Evolutionary conservation across 176 grass and related monocot species (phyloP).

Genomic region (Bothriochloa decipiens): DNA sequence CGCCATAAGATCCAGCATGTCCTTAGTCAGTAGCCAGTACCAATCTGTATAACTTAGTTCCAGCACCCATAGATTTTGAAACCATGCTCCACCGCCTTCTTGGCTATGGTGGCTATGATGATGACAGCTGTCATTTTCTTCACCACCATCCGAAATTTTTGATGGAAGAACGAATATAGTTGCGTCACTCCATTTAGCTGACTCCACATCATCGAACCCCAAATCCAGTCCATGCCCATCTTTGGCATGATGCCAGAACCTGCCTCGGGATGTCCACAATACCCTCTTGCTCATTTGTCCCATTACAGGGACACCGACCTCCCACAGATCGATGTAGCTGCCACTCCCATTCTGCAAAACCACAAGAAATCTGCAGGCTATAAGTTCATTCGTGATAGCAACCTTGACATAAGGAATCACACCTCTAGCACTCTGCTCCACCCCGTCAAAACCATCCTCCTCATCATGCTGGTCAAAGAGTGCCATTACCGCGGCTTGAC

Average conservation of each 20-base stretch:
- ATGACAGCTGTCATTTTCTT: no score
- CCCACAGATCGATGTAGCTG: neutral
- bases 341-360: neutral
- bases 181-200: neutral
- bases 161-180: neutral
- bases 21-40: neutral
- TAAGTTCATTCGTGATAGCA: neutral
- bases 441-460: neutral
- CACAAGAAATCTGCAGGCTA: neutral
- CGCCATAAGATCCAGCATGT: neutral
- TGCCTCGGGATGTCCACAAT: neutral
- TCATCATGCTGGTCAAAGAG: neutral
- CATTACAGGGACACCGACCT: neutral
- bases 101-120: no score
- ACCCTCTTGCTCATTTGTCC: neutral
- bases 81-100: neutral
- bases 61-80: neutral
- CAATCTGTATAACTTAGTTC: neutral
- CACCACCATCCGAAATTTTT: no score
- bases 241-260: neutral
- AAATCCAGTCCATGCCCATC: neutral
- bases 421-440: neutral
- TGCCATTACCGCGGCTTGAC: no score
- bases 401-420: neutral
- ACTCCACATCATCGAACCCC: neutral